Percentiles rank a stretch among this genome's conserved stretches.
These are phyloP conservation scores for Thelonectria olida DNA, from an alignment of 2,329 filamentous ascomycete species.

Conservation along the genomic window DNA sequence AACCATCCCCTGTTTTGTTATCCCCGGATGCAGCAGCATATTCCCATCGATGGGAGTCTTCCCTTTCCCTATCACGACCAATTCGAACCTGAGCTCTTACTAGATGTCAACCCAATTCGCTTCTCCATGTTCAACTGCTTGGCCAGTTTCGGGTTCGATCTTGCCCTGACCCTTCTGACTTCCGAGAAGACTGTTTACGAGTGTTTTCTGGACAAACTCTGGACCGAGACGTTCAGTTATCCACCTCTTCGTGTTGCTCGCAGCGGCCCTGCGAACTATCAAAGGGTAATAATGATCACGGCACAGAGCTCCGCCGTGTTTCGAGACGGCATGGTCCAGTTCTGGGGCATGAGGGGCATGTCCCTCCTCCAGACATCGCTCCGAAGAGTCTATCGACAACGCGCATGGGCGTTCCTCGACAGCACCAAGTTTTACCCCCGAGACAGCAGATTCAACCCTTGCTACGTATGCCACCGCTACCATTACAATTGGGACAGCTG, in stretches of 20 bases:
- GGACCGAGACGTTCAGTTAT: neutral
- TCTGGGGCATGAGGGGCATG: neutral
- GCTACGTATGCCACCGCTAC: neutral
- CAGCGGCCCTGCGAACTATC: neutral
- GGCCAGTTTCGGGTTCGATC: constrained; percentile 3
- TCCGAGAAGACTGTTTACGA: neutral
- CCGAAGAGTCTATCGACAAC: constrained; percentile 16
- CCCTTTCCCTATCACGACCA: constrained; percentile 15
- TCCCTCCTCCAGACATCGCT: neutral
- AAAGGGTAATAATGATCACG: neutral
- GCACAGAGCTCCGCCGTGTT: neutral
- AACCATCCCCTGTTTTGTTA: too few relatives aligned
- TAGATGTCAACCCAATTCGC: neutral
- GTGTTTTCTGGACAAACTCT: neutral
- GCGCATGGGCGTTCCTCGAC: constrained; percentile 19
- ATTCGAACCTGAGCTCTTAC: constrained; percentile 12
- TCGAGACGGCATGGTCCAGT: neutral
- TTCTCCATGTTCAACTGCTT: constrained; percentile 5
- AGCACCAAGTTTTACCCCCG: neutral
- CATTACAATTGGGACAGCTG: neutral
- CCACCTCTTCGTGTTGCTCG: neutral
- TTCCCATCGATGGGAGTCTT: neutral
- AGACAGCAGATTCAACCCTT: neutral
- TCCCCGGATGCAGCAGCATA: too few relatives aligned
- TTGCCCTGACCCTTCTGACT: neutral